Base-by-base conservation (phyloP, 345 rosid genomes). In the Mallotus nudiflorus region DNA sequence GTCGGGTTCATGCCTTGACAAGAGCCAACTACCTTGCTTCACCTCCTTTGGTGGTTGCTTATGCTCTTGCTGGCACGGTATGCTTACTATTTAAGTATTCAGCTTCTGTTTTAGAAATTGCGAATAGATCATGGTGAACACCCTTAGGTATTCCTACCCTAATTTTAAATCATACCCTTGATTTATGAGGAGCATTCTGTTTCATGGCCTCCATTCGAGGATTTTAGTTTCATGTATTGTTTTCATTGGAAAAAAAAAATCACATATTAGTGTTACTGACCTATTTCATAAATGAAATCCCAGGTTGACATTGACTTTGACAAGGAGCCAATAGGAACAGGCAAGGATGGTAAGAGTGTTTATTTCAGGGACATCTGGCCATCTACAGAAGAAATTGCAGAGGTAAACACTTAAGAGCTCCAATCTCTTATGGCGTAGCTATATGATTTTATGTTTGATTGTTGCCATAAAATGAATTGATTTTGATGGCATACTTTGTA, bases 21-120 rank as follows among this genome's bases (percentile, higher is more conserved):
- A 88, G 99, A 83, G 99, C 99, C 25, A 95, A 95, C 84, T 95
- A 90, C 77, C 99, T 95, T 71, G 99, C 99, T 78, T 95, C 99
- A 19, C 99, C 99, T 56, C 99, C 98, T 53, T 75, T 95, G 68
- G 99, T 95, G 63, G 98, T 95, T 66, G 99, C 97, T 59, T 95
- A 95, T 87, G 98, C 99, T 65, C 94, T 95, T 71, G 97, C 99
- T 82, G 98, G 98, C 83, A 95, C 98, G 79, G 99, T 95, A 89
- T 39, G 73, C 20, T 35, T 29, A 44, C 42, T 22, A 22, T 35
- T 55, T 55, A 12, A 20, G 27, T 24, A 27, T 35, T 40, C 0
- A 14, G 42, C 20, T 13, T 24, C 22, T 24, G 25, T 46, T 64
- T 64, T 27, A 25, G 13, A 20, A 11, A 62, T 2, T n/a, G n/a